These are phyloP conservation scores for Cylindrodendrum hubeiense DNA, from an alignment of 2,329 filamentous ascomycete species.

Conservation along the genomic window DNA sequence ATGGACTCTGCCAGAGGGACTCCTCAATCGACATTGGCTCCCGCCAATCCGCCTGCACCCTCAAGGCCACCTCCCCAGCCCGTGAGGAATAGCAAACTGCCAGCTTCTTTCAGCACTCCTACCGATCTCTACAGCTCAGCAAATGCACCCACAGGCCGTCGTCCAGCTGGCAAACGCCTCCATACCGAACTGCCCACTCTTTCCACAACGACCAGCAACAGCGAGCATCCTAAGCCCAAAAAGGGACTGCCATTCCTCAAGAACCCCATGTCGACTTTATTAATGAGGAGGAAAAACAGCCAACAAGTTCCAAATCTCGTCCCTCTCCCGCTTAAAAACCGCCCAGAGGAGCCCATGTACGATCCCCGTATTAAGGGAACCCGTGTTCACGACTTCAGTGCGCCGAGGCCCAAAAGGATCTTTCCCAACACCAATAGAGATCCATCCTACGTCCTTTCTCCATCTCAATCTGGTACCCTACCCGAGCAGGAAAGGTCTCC, in stretches of 20 bases:
- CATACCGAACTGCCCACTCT: conserved; percentile 52
- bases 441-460: conserved; percentile 26
- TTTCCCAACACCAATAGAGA: conserved; percentile 29
- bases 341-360: conserved; percentile 62
- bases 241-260: conserved; percentile 70
- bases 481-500: conserved; percentile 33
- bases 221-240: conserved; percentile 60
- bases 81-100: conserved; percentile 47
- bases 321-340: conserved; percentile 55
- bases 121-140: conserved; percentile 59
- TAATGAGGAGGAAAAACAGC: conserved; percentile 68
- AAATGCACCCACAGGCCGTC: conserved; percentile 51
- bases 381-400: conserved; percentile 75
- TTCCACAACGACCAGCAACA: conserved; percentile 45
- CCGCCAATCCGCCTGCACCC: conserved; percentile 47
- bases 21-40: conserved; percentile 33
- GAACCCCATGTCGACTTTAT: conserved; percentile 69
- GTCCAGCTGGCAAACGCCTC: conserved; percentile 57
- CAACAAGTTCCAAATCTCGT: conserved; percentile 60
- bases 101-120: conserved; percentile 59
- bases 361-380: conserved; percentile 75
- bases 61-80: conserved; percentile 38
- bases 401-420: conserved; percentile 62
- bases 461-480: conserved; percentile 29
- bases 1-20: conserved; percentile 33